Evolutionary conservation across 306 rosid species (phyloP).

Genomic region (Acacia melanoxylon): DNA sequence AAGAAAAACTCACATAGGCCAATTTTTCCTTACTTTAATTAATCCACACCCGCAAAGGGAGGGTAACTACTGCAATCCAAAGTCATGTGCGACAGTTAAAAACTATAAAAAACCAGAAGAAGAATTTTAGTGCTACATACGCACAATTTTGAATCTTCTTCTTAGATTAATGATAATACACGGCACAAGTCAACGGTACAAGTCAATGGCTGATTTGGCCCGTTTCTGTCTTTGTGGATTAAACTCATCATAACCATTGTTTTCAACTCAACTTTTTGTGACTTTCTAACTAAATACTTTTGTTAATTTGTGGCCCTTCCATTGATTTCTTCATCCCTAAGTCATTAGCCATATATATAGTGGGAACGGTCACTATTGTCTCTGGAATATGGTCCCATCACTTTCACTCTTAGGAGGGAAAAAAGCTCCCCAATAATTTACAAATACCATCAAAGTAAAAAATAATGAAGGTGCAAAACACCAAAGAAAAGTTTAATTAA

Average conservation of each 20-base stretch:
- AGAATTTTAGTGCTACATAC: not conserved
- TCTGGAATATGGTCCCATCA: not conserved
- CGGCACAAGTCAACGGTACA: not conserved
- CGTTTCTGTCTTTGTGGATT: not conserved
- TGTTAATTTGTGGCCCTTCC: not conserved
- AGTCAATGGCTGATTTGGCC: constrained; percentile 7
- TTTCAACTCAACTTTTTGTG: not conserved
- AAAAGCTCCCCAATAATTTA: not conserved
- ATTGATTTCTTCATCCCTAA: not conserved
- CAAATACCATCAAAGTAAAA: not conserved
- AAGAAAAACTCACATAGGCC: not conserved
- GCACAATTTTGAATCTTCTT: not conserved
- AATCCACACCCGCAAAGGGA: not conserved
- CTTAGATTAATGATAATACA: not conserved
- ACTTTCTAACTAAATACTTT: not conserved
- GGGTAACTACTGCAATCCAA: not conserved
- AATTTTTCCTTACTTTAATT: not conserved
- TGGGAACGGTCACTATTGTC: not conserved
- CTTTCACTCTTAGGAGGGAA: too few species aligned
- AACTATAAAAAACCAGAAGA: not conserved
- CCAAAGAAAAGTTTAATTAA: too few species aligned
- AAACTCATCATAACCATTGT: not conserved
- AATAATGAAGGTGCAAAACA: too few species aligned
- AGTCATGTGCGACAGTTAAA: not conserved
- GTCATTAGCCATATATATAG: too few species aligned